Evolutionary conservation across 2,329 filamentous ascomycete genomes (phyloP), one percentile per base, ranked within the genome.

Genomic region (Trichoderma harzianum): DNA sequence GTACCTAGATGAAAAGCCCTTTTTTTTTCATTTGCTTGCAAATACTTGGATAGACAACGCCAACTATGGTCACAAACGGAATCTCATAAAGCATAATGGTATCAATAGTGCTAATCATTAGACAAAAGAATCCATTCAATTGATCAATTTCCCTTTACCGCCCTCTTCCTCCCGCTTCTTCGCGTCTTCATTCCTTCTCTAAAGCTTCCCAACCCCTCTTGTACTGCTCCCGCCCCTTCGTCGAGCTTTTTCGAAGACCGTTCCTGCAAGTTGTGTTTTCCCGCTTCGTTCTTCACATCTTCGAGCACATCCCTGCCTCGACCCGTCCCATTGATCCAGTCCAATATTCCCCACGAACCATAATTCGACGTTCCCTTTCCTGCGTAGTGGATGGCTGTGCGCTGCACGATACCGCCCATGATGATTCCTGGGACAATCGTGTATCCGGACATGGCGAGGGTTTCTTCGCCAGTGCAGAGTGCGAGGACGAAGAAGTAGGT

Each of bases 361-460:
- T 84, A 92, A 73, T 92, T 92, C 0, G 89, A 89, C 16, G 81
- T 79, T 0, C 89, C 89, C 24, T 82, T 77, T 12, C 83, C 83
- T 30, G 86, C 85, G 77, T 91, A 82, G 72, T 82, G 81, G 16
- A 76, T 72, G 0, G 82, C 80, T 0, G 80, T 82, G 24, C 83
- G 84, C 12, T 81, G 80, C 7, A 83, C 77, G 72, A 88, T 84
- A 11, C 86, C 86, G 55, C 86, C 83, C 82, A 88, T 83, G 73
- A 88, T 74, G 60, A 88, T 84, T 1, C 86, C 87, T 0, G 87
- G 87, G 0, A 88, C 80, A 7, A 89, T 82, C 18, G 85, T 87
- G 80, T 94, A 94, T 0, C 92, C 91, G 0, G 89, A 92, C 80
- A 89, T 89, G 32, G 89, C 84, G 62, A 93, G 82, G 0, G 89